Evolutionary conservation across 331 rosid genomes (phyloP).

Genomic region (Phaseolus coccineus): DNA sequence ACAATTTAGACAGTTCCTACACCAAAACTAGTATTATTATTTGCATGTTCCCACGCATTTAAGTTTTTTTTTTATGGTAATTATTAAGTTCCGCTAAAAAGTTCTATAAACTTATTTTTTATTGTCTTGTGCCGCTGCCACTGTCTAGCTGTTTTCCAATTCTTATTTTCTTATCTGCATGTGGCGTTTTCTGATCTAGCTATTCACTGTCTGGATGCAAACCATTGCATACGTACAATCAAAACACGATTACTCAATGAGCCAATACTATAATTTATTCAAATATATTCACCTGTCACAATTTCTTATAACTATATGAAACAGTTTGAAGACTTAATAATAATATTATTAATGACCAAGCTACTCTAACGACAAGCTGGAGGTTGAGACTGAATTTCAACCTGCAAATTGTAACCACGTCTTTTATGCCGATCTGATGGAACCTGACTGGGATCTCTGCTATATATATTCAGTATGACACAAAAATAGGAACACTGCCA

Average conservation of each 20-base stretch:
- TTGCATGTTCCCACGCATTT: neutral
- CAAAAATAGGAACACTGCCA: neutral
- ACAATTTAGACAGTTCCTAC: slow-evolving; percentile 22
- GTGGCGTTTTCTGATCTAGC: slow-evolving; percentile 16
- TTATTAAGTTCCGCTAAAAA: neutral
- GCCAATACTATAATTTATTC: slow-evolving; percentile 3
- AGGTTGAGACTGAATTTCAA: neutral
- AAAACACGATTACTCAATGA: slow-evolving; percentile 17
- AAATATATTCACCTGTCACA: slow-evolving; percentile 28
- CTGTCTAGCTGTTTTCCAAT: slow-evolving; percentile 9
- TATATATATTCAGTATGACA: neutral
- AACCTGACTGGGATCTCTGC: slow-evolving; percentile 37
- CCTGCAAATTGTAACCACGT: neutral
- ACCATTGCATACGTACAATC: slow-evolving; percentile 11
- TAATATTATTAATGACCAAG: neutral
- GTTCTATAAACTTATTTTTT: neutral
- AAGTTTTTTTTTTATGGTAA: neutral
- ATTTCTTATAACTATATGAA: neutral
- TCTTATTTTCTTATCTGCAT: neutral
- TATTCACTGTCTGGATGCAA: slow-evolving; percentile 38
- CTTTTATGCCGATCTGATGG: slow-evolving; percentile 2
- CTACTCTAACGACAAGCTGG: neutral
- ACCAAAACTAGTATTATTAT: neutral
- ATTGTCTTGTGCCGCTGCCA: neutral
- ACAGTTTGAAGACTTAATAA: neutral